Evolutionary conservation across 1,139 yeast species (phyloP), one percentile per base, ranked within the genome.

Genomic region (Suhomyces atakaporum): DNA sequence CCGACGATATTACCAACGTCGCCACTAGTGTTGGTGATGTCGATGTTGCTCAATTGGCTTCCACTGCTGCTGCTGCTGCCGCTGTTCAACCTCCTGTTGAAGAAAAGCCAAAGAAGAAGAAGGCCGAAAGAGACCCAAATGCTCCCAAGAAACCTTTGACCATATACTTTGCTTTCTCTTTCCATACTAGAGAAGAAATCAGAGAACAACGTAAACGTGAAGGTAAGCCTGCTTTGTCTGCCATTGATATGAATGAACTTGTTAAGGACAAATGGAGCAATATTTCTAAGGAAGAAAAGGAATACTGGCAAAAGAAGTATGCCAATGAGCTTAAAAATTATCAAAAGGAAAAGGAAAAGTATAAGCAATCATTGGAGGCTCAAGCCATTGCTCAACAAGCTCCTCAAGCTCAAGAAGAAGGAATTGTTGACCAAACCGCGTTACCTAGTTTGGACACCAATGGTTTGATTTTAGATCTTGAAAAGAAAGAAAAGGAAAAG

Each of bases 221-320:
- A 40, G 82, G 83, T 22, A 69, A 77, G 45, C 75, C 83, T 12
- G 76, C 88, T 6, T 69, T 84, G 46, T 71, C 82, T 16, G 85
- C 90, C 35, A 77, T 79, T 27, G 95, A 86, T 50, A 76, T 87
- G 66, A 85, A 94, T 31, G 81, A 79, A 51, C 81, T 82, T 51
- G 81, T 88, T 49, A 81, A 92, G 37, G 80, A 76, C 51, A 77
- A 81, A 58, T 89, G 96, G 96, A 78, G 79, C 51, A 75, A 70
- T 31, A 67, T 88, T 55, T 56, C 80, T 37, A 84, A 77, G 13
- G 75, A 67, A 21, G 92, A 84, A 54, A 85, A 84, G 61, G 76
- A 73, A 41, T 75, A 77, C 49, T 89, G 94, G 92, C 84, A 82
- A 58, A 77, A 76, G 49, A 77, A 81, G 44, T 87, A 88, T 60